These are phyloP conservation scores for Nidularia pulvinata DNA, from an alignment of 768 basidiomycete genomes.

Conservation along the genomic window DNA sequence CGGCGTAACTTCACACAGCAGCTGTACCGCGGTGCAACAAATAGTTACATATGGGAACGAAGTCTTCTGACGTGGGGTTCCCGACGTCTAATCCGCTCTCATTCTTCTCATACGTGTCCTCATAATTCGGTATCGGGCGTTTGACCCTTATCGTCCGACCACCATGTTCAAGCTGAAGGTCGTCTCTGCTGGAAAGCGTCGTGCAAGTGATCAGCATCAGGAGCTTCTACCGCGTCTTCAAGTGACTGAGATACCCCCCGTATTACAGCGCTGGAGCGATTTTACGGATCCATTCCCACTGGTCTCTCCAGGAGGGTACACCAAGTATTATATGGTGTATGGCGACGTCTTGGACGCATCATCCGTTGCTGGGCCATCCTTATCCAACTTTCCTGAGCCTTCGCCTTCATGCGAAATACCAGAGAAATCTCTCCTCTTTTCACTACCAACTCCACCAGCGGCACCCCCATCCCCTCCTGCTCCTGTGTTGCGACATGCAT, in stretches of 20 bases:
- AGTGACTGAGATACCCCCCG: slow-evolving; percentile 24
- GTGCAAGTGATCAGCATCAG: slow-evolving; percentile 11
- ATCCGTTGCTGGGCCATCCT: slow-evolving; percentile 11
- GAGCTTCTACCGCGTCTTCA: not conserved
- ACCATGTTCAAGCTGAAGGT: slow-evolving; percentile 27
- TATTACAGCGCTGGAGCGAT: slow-evolving; percentile 30
- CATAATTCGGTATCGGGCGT: not conserved
- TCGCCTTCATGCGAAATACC: slow-evolving; percentile 15
- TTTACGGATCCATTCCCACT: slow-evolving; percentile 36
- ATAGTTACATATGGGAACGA: not conserved
- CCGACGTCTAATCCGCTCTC: not conserved
- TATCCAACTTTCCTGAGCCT: slow-evolving; percentile 12
- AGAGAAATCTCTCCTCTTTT: slow-evolving; percentile 12
- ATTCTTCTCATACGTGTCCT: not conserved
- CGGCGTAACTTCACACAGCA: not conserved
- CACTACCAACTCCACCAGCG: not conserved
- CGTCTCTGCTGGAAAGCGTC: slow-evolving; percentile 16
- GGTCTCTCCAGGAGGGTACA: slow-evolving; percentile 39
- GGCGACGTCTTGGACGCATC: slow-evolving; percentile 4
- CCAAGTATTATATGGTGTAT: slow-evolving; percentile 29
- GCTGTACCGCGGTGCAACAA: not conserved
- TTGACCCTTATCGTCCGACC: not conserved
- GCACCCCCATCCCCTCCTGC: not conserved
- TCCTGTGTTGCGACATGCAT: not conserved
- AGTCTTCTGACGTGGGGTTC: not conserved